Percentiles rank a stretch among this genome's conserved stretches.
phyloP scores from a whole-genome alignment of 1,284 basidiomycete genomes.

The Fomes fomentarius region DNA sequence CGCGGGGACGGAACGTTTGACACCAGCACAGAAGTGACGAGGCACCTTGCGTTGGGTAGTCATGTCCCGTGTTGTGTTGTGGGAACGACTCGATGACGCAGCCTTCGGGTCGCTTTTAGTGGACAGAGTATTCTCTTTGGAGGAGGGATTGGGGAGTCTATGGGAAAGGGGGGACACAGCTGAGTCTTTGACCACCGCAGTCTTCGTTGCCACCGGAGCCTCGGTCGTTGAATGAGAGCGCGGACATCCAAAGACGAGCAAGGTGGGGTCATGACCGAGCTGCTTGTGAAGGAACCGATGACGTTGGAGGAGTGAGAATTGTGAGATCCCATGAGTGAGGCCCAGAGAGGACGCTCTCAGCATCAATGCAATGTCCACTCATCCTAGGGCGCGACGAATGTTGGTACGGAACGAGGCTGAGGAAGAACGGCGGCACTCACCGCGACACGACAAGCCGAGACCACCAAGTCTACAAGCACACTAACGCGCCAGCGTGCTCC shows the following conservation, averaged over 20 bases:
- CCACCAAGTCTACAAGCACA: slow-evolving; percentile 17
- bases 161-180: not conserved
- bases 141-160: not conserved
- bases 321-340: slow-evolving; percentile 43
- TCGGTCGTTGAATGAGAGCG: slow-evolving; percentile 11
- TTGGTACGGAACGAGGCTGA: not conserved
- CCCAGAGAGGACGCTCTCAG: slow-evolving; percentile 78
- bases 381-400: slow-evolving; percentile 48
- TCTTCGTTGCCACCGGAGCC: slow-evolving; percentile 8
- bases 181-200: not conserved
- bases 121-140: not conserved
- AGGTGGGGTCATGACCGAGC: slow-evolving; percentile 17
- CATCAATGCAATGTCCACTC: slow-evolving; percentile 76
- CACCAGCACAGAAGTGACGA: not conserved
- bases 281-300: slow-evolving; percentile 23
- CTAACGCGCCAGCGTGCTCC: slow-evolving; percentile 24
- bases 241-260: slow-evolving; percentile 6
- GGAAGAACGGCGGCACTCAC: slow-evolving; percentile 40
- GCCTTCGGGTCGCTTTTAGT: not conserved
- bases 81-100: not conserved
- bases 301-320: slow-evolving; percentile 22
- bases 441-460: slow-evolving; percentile 42
- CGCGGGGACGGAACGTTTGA: not conserved
- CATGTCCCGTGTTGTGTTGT: not conserved
- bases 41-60: not conserved